Base-by-base conservation (phyloP, 257 asterid species). In the Salvia hispanica region DNA sequence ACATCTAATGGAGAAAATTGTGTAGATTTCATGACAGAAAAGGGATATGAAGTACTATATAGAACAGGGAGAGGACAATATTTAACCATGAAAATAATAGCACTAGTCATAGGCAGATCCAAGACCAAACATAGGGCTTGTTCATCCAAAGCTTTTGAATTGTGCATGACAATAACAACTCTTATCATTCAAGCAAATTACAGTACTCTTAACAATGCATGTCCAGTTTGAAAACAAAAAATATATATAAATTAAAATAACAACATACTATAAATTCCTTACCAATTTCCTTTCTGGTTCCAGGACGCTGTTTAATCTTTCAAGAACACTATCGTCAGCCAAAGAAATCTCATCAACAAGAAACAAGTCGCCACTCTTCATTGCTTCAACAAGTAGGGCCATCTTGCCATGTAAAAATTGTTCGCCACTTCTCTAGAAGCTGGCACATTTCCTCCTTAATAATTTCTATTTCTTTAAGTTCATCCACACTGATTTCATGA, bases 251-350 rank as follows among this genome's bases (percentile, higher is more conserved):
- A 55, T 1, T 53, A 60, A 13, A 66, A 13, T n/a, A 18, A 64
- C 9, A 37, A 69, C 43, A 28, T 40, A 64, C 18, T 6, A 31
- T 15, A 62, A 71, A 61, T 31, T 39, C 73, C 90, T 75, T 68
- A 93, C 99, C 92, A 93, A 82, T 79, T 86, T 88, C 81, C 91
- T 85, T 81, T 93, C 99, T 3, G 95, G 92, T 78, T 93, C 99
- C 86, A 93, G 77, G 52, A 93, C 92, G 66, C 99, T 93, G 83
- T 93, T 93, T 73, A 93, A 79, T 64, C 99, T 87, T 81, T 93
- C 99, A 70, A 93, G 95, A 65, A 93, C 99, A 76, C 99, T 90
- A 63, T 93, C 99, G 81, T 93, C 99, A 64, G 99, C 99, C 78
- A 93, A 85, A 62, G 99, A 93, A 57, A 93, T 90, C 81, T 93